Conservation (phyloP, 2,329 filamentous ascomycete species). For the Aspergillus sp. region DNA sequence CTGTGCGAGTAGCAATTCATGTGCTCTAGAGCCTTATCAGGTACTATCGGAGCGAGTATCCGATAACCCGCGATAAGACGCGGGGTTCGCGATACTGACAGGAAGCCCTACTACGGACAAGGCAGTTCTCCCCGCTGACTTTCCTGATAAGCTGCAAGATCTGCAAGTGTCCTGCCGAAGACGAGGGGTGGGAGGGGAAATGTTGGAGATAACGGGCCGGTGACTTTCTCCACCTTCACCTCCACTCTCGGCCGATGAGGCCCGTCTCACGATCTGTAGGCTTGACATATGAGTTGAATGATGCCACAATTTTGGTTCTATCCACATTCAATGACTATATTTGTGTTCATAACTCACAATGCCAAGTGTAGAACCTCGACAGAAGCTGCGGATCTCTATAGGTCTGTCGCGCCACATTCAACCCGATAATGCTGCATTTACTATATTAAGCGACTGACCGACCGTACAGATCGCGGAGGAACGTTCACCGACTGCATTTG, state of each 20-base stretch:
- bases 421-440: background rate
- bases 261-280: background rate
- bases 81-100: no score
- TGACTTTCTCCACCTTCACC: background rate
- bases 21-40: no score
- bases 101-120: no score
- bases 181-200: background rate
- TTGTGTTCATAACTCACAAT: background rate
- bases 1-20: no score
- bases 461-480: conserved; percentile 43
- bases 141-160: background rate
- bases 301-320: background rate
- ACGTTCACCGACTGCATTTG: conserved; percentile 21
- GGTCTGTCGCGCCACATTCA: background rate
- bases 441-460: no score
- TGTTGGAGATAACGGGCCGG: background rate
- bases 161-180: background rate
- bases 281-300: background rate
- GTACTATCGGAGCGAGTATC: no score
- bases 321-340: background rate
- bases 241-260: background rate
- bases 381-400: background rate
- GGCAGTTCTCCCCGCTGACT: background rate
- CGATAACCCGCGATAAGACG: no score
- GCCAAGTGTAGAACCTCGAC: background rate